Base-by-base conservation (phyloP, 345 rosid genomes). In the Brassica juncea region DNA sequence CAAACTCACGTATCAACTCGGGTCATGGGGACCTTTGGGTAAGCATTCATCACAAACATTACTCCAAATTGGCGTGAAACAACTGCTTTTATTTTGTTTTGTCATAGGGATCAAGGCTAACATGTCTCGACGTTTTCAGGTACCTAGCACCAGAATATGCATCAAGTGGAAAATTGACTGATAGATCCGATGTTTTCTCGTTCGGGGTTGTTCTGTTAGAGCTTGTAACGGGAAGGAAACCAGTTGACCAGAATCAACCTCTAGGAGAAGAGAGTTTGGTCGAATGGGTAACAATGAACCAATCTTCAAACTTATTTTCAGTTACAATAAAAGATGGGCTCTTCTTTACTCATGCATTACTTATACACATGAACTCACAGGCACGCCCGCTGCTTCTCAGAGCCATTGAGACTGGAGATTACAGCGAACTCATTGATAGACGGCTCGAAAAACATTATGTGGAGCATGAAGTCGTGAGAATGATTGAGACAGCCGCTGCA, bases 1-100 rank as follows among this genome's bases (percentile, higher is more conserved):
- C 92, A 90, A 78, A 88, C 97, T 59, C 99, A 96, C 74, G 98
- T 96, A 37, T 96, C 99, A 55, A 96, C 98, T 78, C 85, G 99
- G 44, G 98, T 93, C 72, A 96, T 96, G 99, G 98, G 99, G 6
- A 93, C 98, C 66, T 93, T 93, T 12, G 98, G 97, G 99, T 93
- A 85, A 70, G 86, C 83, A 78, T 77, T 54, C 15, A 4, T 55
- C 77, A 31, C 7, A 47, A 42, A 28, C 68, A 70, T 60, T 60
- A 12, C 35, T 52, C 37, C 66, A 64, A 60, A 79, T 1, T 70
- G 27, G 21, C 23, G 1, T 67, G 12, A 59, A 27, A 32, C 47
- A 21, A 59, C 25, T 23, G 25, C 25, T 23, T 23, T 23, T 23
- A 23, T 34, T 34, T 34, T 31, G 90, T 58, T 97, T 37, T 15